These are phyloP conservation scores for Vaccinium macrocarpon DNA, from an alignment of 148 eudicot genomes.

Conservation along the genomic window DNA sequence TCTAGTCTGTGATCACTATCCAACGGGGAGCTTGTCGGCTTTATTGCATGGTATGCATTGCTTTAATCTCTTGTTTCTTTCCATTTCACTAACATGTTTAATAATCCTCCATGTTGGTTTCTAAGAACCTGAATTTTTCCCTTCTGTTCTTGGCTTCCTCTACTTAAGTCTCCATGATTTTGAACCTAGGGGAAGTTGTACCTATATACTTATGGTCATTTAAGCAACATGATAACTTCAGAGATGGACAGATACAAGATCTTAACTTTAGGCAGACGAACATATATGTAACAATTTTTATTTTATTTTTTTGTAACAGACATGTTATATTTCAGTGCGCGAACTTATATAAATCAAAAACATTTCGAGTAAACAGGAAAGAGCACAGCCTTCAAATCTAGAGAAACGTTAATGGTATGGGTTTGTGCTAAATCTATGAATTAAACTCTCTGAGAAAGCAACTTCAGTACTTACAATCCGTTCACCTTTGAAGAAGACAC, in stretches of 20 bases:
- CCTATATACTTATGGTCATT: neutral
- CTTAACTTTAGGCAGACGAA: neutral
- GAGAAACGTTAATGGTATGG: neutral
- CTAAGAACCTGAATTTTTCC: neutral
- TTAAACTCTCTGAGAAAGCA: neutral
- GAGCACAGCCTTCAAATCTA: neutral
- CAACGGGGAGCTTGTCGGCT: constrained; percentile 67
- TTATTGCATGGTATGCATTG: constrained; percentile 70
- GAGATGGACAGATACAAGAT: neutral
- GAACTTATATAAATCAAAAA: neutral
- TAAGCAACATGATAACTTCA: neutral
- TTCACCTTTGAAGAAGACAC: neutral
- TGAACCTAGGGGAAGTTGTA: neutral
- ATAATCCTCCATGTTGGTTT: neutral
- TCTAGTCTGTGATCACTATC: constrained; percentile 68
- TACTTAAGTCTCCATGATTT: neutral
- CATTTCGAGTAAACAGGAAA: neutral
- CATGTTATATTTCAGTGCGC: neutral
- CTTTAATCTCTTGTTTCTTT: neutral
- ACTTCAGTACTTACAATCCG: neutral
- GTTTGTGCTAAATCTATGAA: neutral
- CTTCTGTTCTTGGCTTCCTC: constrained; percentile 4
- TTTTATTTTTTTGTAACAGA: too few relatives aligned
- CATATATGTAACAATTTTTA: neutral
- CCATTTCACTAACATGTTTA: neutral